Evolutionary conservation across 768 basidiomycete genomes (phyloP), one percentile per base, ranked within the genome.

Genomic region (Chalciporus chontae): DNA sequence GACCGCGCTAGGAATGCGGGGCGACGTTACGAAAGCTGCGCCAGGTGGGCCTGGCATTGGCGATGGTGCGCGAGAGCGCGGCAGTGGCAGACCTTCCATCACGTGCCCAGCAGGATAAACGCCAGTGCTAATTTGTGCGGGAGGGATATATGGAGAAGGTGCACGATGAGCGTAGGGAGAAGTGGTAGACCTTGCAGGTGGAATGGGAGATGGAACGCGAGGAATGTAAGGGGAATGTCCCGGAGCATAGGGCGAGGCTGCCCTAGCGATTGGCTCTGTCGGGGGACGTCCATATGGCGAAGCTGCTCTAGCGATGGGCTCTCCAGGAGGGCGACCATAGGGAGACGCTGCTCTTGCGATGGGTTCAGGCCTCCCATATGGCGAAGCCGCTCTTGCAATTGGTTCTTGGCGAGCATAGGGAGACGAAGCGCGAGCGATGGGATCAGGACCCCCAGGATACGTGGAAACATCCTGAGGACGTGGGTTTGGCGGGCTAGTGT

Each of bases 41-140:
- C 62, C 54, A 24, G 76, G 64, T 32, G 40, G 52, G 52, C 76
- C 75, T 18, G 77, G 79, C 64, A 77, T 78, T 9, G 84, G 81
- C 18, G 79, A 79, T 23, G 78, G 65, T 3, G 78, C 76, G 45
- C 82, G 73, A 23, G 66, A 68, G 51, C 69, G 56, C 36, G 64
- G 66, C 21, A 79, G 68, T 23, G 78, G 72, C 42, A 76, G 76
- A 2, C 83, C 83, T 48, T 78, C 82, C 56, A 83, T 55, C 37
- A 77, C 65, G 65, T 82, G 83, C 2, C 80, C 79, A 4, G 72
- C 66, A 42, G 84, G 79, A 61, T 84, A 84, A n/a, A 76, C 68
- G 4, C 67, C 56, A 18, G 56, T 41, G 18, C 34, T 53, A 37
- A 46, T 13, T n/a, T 54, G 58, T 11, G 29, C 29, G 48, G 68